phyloP scores from a whole-genome alignment of 352 stramenopile species.

The Pythium sukuiense region DNA sequence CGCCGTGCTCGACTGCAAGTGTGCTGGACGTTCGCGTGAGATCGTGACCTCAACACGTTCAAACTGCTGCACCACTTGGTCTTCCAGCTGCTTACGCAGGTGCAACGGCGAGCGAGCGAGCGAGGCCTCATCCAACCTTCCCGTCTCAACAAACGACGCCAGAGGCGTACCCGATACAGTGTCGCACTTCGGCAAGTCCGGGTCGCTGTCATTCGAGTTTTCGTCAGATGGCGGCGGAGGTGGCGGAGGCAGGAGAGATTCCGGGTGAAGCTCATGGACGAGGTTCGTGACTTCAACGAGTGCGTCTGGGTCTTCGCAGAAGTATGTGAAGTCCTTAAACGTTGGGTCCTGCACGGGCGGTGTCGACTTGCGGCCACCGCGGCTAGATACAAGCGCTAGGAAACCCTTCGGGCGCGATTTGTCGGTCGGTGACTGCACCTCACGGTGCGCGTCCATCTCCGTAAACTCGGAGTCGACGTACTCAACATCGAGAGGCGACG shows the following conservation, averaged over 20 bases:
- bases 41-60: constrained; percentile 82
- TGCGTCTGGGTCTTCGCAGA: constrained; percentile 83
- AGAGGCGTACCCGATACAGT: constrained; percentile 57
- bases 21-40: constrained; percentile 54
- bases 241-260: constrained; percentile 35
- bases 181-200: constrained; percentile 31
- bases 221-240: constrained; percentile 39
- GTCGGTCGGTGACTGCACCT: constrained; percentile 85
- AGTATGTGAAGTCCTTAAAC: constrained; percentile 91
- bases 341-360: constrained; percentile 84
- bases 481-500: constrained; percentile 82
- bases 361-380: constrained; percentile 60
- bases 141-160: constrained; percentile 83
- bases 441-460: constrained; percentile 75
- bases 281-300: constrained; percentile 82
- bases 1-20: constrained; percentile 31
- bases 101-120: constrained; percentile 37
- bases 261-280: constrained; percentile 73
- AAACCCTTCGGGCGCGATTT: constrained; percentile 85
- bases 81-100: constrained; percentile 67
- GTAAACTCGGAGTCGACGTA: constrained; percentile 88
- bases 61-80: constrained; percentile 66
- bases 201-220: constrained; percentile 29
- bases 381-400: constrained; percentile 75
- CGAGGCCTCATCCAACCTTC: constrained; percentile 42